Conservation (phyloP, 495 filamentous ascomycete genomes). For the Pyronema domesticum region DNA sequence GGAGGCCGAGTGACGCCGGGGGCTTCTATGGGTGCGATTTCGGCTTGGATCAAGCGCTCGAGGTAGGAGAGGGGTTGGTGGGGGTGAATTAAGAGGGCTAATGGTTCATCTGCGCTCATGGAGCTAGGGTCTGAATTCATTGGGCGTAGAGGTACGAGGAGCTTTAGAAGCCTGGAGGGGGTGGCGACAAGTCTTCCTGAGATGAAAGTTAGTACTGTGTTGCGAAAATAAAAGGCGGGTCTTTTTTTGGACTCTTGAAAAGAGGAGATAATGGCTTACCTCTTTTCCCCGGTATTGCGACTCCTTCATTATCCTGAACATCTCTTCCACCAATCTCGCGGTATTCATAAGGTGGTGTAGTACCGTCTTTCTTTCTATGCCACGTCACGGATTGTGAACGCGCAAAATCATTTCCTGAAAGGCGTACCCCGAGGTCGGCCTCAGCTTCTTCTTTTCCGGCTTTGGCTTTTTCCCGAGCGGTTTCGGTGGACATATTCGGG, state of each 20-base stretch:
- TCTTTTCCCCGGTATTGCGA: not conserved
- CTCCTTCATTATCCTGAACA: too few relatives aligned
- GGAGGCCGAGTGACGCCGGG: constrained; percentile 46
- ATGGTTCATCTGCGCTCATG: constrained; percentile 44
- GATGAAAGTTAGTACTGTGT: constrained; percentile 33
- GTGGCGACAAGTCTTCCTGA: constrained; percentile 83
- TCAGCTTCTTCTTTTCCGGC: not conserved
- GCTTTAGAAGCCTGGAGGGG: constrained; percentile 72
- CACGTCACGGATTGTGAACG: not conserved
- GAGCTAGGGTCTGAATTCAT: constrained; percentile 33
- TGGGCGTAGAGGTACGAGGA: constrained; percentile 54
- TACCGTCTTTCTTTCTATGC: not conserved
- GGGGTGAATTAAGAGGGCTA: constrained; percentile 78
- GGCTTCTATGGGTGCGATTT: constrained; percentile 51
- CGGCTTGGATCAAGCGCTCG: constrained; percentile 76
- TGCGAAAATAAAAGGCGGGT: too few relatives aligned
- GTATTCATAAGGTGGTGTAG: not conserved
- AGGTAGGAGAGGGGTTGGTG: constrained; percentile 88
- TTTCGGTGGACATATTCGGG: not conserved
- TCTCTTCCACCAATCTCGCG: not conserved
- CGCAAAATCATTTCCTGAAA: not conserved
- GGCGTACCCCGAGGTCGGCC: not conserved
- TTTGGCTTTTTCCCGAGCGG: not conserved
- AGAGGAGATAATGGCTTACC: constrained; percentile 12
- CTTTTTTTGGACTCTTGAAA: constrained; percentile 32